These are phyloP conservation scores for Tylopilus sp. DNA, from an alignment of 768 basidiomycete genomes.

Conservation along the genomic window DNA sequence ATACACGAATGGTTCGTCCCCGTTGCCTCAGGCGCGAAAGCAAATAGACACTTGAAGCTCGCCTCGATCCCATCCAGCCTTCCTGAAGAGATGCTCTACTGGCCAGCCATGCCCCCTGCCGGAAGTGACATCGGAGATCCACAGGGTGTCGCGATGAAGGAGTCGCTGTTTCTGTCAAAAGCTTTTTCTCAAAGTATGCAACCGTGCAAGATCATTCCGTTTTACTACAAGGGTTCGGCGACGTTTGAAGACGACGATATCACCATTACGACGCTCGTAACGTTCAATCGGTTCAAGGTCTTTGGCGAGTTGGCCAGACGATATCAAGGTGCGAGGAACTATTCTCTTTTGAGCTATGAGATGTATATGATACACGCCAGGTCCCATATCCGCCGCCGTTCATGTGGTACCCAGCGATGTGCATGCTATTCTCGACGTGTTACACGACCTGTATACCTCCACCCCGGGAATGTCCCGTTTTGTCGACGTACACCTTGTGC, in stretches of 20 bases:
- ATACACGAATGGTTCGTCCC: constrained; percentile 5
- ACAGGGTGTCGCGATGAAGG: constrained; percentile 33
- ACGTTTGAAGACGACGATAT: constrained; percentile 61
- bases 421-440: constrained; percentile 52
- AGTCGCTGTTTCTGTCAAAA: constrained; percentile 61
- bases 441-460: constrained; percentile 65
- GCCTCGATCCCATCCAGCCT: background rate
- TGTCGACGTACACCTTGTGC: constrained; percentile 84
- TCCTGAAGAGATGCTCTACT: constrained; percentile 20
- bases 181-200: constrained; percentile 66
- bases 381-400: constrained; percentile 81
- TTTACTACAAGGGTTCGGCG: constrained; percentile 69
- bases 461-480: constrained; percentile 60
- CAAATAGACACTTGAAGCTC: background rate
- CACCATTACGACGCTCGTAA: constrained; percentile 83
- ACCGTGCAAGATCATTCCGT: constrained; percentile 76
- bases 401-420: constrained; percentile 52
- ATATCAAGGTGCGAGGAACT: constrained; percentile 62
- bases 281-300: constrained; percentile 71
- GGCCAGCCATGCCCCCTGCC: constrained; percentile 12
- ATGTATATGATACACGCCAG: constrained; percentile 34
- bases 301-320: constrained; percentile 67
- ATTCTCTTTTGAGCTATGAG: constrained; percentile 9
- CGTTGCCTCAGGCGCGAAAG: background rate
- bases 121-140: background rate